These are phyloP conservation scores for Dendrobium huoshanense DNA, from an alignment of 106 monocot species.

Conservation along the genomic window DNA sequence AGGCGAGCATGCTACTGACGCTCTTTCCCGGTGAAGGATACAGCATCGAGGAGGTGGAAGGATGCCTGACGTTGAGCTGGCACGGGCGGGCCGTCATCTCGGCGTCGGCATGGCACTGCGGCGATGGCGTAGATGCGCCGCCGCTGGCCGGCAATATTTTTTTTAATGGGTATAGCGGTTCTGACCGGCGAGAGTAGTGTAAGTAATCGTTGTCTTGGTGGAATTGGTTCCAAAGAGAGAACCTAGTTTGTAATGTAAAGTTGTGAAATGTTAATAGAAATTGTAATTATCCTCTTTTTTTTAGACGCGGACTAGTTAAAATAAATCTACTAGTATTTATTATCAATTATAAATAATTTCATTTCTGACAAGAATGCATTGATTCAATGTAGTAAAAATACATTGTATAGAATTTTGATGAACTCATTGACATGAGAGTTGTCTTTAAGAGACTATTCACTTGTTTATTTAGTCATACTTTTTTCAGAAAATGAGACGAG, in stretches of 20 bases:
- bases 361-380: too few relatives aligned
- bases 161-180: neutral
- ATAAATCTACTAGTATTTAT: too few relatives aligned
- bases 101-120: slow-evolving; percentile 56
- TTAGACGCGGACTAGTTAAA: neutral
- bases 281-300: neutral
- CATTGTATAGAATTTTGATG: too few relatives aligned
- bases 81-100: slow-evolving; percentile 57
- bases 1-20: slow-evolving; percentile 69
- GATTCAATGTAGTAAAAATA: too few relatives aligned
- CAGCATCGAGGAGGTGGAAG: slow-evolving; percentile 53
- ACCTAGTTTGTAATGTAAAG: neutral
- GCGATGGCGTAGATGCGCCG: slow-evolving; percentile 1
- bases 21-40: slow-evolving; percentile 67
- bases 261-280: neutral
- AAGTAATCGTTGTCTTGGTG: neutral
- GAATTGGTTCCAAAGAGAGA: neutral
- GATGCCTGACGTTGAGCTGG: slow-evolving; percentile 63
- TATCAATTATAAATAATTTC: too few relatives aligned
- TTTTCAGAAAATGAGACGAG: too few relatives aligned
- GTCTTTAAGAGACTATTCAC: too few relatives aligned
- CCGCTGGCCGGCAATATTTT: neutral
- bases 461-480: too few relatives aligned
- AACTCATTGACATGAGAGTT: too few relatives aligned
- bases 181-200: neutral